Base-by-base conservation (phyloP, 805 yeast species). In the Yueomyces sp. region DNA sequence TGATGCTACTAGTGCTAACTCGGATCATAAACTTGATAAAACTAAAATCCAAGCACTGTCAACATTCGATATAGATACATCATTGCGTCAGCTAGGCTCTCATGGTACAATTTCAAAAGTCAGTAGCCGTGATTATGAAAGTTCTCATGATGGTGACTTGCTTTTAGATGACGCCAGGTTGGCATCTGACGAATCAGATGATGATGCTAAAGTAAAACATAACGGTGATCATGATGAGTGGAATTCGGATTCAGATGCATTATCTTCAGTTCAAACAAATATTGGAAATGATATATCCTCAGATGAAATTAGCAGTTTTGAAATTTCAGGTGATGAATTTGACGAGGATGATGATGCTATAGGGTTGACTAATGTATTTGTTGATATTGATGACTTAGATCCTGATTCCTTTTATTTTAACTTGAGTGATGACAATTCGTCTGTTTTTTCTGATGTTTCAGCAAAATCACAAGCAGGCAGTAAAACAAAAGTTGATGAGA, bases 351-450 rank as follows among this genome's bases (percentile, higher is more conserved):
- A 68, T 48, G 62, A 61, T 52, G 55, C 64, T 50, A 47, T 70
- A 51, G 53, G 73, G 56, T 54, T 63, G 47, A 54, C 71, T 47
- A 50, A 68, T 61, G 60, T 63, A 45, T 60, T 63, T 39, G 60
- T 62, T 31, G 65, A 63, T 48, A 60, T 63, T 39, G 67, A 62
- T 48, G 67, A 62, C 43, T 47, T 63, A 29, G 66, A 63, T 46
- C 67, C 66, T 12, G 62, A 59, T 44, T 59, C 64, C 2, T 59
- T 59, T 36, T 58, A 55, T 42, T 62, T 62, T 34, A 34, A 32
- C 4, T 28, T 37, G 3, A 30, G 38, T 29, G 39, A 62, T 26
- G 87, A 79, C 56, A 87, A 82, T 54, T 70, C 82, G 6, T 62
- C 63, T 7, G 57, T 47, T 26, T 52, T 48, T 12, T 33, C 36